Evolutionary conservation across 2,329 filamentous ascomycete genomes (phyloP).

Genomic region (Ophiognomonia clavigignenti-juglandacearum): DNA sequence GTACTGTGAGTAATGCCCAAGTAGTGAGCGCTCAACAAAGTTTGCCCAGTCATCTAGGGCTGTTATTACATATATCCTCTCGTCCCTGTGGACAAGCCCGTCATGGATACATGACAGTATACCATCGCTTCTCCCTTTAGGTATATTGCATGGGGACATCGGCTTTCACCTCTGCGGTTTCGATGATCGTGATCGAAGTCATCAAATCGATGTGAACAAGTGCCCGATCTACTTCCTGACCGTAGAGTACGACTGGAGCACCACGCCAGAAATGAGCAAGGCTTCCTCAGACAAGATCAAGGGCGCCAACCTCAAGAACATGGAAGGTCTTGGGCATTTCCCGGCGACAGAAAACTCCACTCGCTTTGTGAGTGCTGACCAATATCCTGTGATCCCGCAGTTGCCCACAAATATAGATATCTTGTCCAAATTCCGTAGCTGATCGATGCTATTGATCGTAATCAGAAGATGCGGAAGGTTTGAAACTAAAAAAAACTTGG

Average conservation of each 20-base stretch:
- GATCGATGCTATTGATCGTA: not conserved
- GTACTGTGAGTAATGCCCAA: no score
- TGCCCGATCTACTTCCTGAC: conserved; percentile 48
- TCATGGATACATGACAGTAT: no score
- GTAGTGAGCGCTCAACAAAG: no score
- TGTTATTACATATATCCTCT: no score
- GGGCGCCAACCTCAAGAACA: conserved; percentile 8
- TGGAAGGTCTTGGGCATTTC: conserved; percentile 12
- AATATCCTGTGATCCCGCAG: not conserved
- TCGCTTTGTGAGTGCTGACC: conserved; percentile 6
- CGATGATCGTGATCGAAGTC: conserved; percentile 39
- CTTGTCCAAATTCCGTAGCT: not conserved
- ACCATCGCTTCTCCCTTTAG: no score
- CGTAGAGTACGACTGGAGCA: conserved; percentile 14
- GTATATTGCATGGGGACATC: conserved; percentile 44
- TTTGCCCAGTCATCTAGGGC: no score
- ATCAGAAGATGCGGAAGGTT: not conserved
- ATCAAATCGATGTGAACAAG: conserved; percentile 39
- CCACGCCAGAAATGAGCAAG: conserved; percentile 13
- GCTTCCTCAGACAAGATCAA: conserved; percentile 11
- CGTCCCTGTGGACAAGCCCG: no score
- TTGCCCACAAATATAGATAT: not conserved
- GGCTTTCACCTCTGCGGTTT: conserved; percentile 48
- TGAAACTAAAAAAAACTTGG: no score
- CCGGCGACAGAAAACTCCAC: conserved; percentile 10